Base-by-base conservation (phyloP, 192 early-diverging fungal genomes). In the Rhizophlyctis rosea region DNA sequence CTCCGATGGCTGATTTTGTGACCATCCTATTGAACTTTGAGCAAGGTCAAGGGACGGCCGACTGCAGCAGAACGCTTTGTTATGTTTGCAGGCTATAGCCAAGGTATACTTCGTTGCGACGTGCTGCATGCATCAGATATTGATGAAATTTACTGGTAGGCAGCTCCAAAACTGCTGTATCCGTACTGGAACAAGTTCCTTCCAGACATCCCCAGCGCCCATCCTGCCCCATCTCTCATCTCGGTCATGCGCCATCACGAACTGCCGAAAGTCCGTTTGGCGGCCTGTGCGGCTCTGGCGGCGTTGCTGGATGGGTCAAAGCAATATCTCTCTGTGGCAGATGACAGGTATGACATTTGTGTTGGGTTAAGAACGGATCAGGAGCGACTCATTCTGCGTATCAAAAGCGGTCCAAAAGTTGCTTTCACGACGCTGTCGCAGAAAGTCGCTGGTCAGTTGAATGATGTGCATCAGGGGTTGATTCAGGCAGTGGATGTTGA, bases 381-480 rank as follows among this genome's bases (percentile, higher is more conserved):
- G n/a, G n/a, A n/a, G n/a, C n/a, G n/a, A n/a, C n/a, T n/a, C n/a
- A n/a, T n/a, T n/a, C n/a, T n/a, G n/a, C n/a, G n/a, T n/a, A n/a
- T n/a, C 32, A 68, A 25, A 27, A 54, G 4, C 34, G 27, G 21
- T 31, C 34, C 2, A 34, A 54, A n/a, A n/a, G n/a, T 65, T 3
- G 47, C 67, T 2, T 78, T 70, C 49, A 80, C 70, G 3, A 65
- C 78, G 3, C 65, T 80, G 13, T 76, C 75, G 29, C 63, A 67
- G 49, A 67, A 58, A 32, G 55, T 80, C 13, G 75, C 78, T 5
- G 61, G 69, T 30, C 63, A 70, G 59, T 49, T 80, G 9, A 36
- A 34, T 1, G 64, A 70, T 28, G 69, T 74, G 21, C 64, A 76
- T 56, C 25, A 52, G 13, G 61, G 49, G 23, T n/a, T 74, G 9